Conservation (phyloP, 2,329 filamentous ascomycete species). For the Cercospora sp. region DNA sequence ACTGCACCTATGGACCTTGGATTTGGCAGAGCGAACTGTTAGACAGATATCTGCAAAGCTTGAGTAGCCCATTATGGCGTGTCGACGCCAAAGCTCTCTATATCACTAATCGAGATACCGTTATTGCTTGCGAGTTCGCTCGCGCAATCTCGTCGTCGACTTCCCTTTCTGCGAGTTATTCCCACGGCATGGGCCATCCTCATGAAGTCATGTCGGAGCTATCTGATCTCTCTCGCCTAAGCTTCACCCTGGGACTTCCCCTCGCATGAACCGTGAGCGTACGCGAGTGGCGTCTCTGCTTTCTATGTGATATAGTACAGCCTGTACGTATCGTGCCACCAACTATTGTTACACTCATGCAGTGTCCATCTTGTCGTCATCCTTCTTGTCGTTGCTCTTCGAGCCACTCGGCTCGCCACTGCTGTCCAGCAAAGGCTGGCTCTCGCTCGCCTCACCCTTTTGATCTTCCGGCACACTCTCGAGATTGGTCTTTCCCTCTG, state of each 20-base stretch:
- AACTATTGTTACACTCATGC: conserved; percentile 24
- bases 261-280: not conserved
- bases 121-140: not conserved
- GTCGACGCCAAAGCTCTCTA: not conserved
- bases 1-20: not conserved
- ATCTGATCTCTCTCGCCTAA: not conserved
- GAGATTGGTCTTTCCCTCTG: conserved; percentile 71
- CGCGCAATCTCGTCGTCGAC: not conserved
- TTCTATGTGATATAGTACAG: conserved; percentile 12
- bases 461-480: conserved; percentile 71
- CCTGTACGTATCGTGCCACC: not conserved
- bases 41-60: not conserved
- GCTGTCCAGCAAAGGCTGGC: conserved; percentile 50
- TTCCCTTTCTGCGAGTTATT: not conserved
- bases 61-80: not conserved
- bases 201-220: not conserved
- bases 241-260: not conserved
- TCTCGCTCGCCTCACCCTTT: conserved; percentile 59
- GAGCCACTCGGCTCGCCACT: conserved; percentile 30
- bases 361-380: conserved; percentile 38
- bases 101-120: conserved; percentile 2
- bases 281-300: not conserved
- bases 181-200: not conserved
- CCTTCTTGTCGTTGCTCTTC: conserved; percentile 33
- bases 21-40: not conserved